Base-by-base conservation (phyloP, 345 rosid genomes). In the Populus tremula region DNA sequence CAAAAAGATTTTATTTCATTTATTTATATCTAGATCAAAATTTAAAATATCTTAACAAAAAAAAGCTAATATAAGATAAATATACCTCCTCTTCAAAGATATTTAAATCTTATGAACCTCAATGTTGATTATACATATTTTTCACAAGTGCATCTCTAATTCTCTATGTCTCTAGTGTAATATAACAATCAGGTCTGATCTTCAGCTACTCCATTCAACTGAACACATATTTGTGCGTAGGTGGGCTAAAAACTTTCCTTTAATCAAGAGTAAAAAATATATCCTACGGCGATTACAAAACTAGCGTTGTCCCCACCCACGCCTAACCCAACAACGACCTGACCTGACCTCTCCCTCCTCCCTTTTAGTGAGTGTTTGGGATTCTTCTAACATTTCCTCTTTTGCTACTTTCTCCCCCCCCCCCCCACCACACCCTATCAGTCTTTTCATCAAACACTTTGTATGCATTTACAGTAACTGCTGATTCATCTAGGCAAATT, bases 291-390 rank as follows among this genome's bases (percentile, higher is more conserved):
- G 64, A 59, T 10, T 59, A 59, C 64, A 71, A 38, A 23, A 61
- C 25, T 33, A 3, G 62, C 10, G 33, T 35, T 59, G 82, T 79
- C 70, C 69, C 78, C 78, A 45, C 61, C 61, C 43, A 64, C 77
- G 62, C 77, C 69, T 43, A 61, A 23, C 78, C 78, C 78, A 79
- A 79, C 62, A 73, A 45, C 65, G 53, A 38, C 70, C 77, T 79
- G 53, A 38, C 70, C 77, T 79, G 10, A 6, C 59, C 59, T 53
- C 33, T 27, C 50, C 20, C 20, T 36, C 41, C 20, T 36, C 31
- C 20, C 39, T 31, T 61, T 31, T 41, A 41, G 45, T 10, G 45
- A 41, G 45, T 10, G 45, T 41, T 41, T 41, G 45, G 45, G 13
- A 25, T 76, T 14, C 12, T 23, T 16, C 38, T 4, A 8, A 16